Base-by-base conservation (phyloP, 768 basidiomycete species). In the Pulveroboletus ravenelii region DNA sequence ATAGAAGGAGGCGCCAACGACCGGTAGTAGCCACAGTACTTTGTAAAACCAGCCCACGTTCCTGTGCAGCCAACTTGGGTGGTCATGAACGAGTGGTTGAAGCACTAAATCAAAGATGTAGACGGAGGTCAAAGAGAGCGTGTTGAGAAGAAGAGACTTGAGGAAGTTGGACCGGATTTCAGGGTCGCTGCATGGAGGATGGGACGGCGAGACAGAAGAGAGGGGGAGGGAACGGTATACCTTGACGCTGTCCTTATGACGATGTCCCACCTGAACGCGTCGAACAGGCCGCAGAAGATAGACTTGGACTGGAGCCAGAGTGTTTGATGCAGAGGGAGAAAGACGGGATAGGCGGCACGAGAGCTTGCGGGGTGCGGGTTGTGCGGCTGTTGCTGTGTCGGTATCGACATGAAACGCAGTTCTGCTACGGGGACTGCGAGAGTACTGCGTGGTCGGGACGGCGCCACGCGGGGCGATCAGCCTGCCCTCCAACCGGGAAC, bases 41-140 rank as follows among this genome's bases (percentile, higher is more conserved):
- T 83, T 85, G 65, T 87, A 89, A 56, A 88, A 80, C 80, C 81
- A 83, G 10, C 85, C 82, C 10, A 90, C 73, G 58, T 89, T 86
- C 23, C 81, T 74, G 61, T 84, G 84, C 36, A 87, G 64, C 84
- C 84, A 87, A 53, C 74, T 80, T 51, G 79, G 77, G 47, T 78
- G 76, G 57, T 78, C 75, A 17, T 74, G 77, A 14, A 86, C 78
- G 18, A 89, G 75, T 3, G 89, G 87, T 17, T 79, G 74, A 13
- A 93, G 72, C 25, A 91, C 63, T 41, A 84, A 63, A 60, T 90
- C 87, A 64, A 90, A 88, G n/a, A 78, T 72, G 63, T 84, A 89
- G 51, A 91, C 82, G 12, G 85, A 89, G 13, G 77, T 64, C 52
- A 93, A 66, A 2, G 87, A 88, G 17, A 90, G 70, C 9, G 73